Conservation (phyloP, 768 basidiomycete species). For the Boletus sp. region DNA sequence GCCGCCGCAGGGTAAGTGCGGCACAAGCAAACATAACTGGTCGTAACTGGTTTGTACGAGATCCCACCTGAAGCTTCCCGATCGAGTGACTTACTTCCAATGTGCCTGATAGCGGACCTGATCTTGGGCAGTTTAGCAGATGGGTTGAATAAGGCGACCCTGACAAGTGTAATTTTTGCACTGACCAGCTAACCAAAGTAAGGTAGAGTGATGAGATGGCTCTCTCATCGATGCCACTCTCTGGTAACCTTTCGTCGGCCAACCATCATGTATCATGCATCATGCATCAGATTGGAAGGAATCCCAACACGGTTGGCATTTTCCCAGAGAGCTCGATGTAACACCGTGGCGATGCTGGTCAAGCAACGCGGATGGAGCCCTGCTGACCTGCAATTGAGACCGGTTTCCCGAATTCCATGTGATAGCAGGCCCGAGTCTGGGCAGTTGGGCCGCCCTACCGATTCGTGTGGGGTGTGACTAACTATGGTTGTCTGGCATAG, state of each 20-base stretch:
- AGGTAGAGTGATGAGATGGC: slow-evolving; percentile 17
- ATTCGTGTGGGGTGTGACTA: slow-evolving; percentile 6
- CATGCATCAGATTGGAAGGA: slow-evolving; percentile 20
- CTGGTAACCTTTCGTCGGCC: slow-evolving; percentile 15
- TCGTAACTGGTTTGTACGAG: slow-evolving; percentile 27
- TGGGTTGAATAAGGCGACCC: slow-evolving; percentile 22
- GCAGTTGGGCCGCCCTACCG: slow-evolving; percentile 2
- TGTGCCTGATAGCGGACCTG: slow-evolving; percentile 33
- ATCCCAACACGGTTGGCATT: slow-evolving; percentile 13
- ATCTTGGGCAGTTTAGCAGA: slow-evolving; percentile 21
- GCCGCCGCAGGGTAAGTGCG: slow-evolving; percentile 30
- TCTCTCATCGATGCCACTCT: slow-evolving; percentile 18
- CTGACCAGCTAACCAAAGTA: slow-evolving; percentile 30
- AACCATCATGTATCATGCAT: too few relatives aligned
- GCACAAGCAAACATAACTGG: slow-evolving; percentile 28
- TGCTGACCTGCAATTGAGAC: slow-evolving; percentile 19
- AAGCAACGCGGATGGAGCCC: slow-evolving; percentile 5
- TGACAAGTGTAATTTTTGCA: slow-evolving; percentile 21
- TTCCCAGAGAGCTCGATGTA: slow-evolving; percentile 10
- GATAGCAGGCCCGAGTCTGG: slow-evolving; percentile 9
- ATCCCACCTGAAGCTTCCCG: slow-evolving; percentile 28
- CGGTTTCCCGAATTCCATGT: slow-evolving; percentile 13
- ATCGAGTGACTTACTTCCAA: slow-evolving; percentile 19
- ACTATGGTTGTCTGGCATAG: slow-evolving; percentile 26
- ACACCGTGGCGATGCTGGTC: slow-evolving; percentile 26